These are phyloP conservation scores for Fagus sylvatica DNA, from an alignment of 306 rosid genomes.

Conservation along the genomic window DNA sequence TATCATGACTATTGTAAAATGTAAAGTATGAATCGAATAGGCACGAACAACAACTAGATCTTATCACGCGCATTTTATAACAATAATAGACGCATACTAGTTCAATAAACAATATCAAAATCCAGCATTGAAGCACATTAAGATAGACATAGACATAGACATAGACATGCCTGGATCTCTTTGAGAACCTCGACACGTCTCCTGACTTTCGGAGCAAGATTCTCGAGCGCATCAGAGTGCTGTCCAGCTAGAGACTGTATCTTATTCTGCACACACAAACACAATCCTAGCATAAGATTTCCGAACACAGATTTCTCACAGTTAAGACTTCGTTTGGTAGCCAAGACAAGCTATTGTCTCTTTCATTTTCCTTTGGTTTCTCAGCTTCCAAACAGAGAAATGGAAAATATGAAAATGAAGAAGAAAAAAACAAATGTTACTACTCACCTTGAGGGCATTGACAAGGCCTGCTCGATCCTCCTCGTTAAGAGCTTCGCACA, in stretches of 20 bases:
- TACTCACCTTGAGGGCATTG: conserved; percentile 77
- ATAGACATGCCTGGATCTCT: conserved; percentile 68
- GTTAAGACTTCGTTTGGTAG: too few relatives aligned
- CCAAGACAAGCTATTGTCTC: not conserved
- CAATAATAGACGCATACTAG: not conserved
- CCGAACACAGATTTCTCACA: not conserved
- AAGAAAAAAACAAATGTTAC: not conserved
- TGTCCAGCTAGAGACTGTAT: conserved; percentile 85
- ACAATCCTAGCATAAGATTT: not conserved
- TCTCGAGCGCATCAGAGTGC: conserved; percentile 70
- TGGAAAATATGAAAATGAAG: not conserved
- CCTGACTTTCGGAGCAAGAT: conserved; percentile 57
- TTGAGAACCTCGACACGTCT: conserved; percentile 89
- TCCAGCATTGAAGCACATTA: not conserved
- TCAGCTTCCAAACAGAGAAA: not conserved
- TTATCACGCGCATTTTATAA: not conserved
- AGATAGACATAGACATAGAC: not conserved
- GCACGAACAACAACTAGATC: not conserved
- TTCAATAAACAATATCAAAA: not conserved
- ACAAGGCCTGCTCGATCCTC: conserved; percentile 76
- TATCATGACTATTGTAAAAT: too few relatives aligned
- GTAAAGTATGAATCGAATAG: not conserved
- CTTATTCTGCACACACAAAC: conserved; percentile 52
- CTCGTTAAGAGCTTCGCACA: conserved; percentile 57
- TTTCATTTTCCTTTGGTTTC: not conserved